Evolutionary conservation across 23 red algal species (phyloP), one percentile per base, ranked within the genome.

Genomic region (Gracilariopsis chorda): DNA sequence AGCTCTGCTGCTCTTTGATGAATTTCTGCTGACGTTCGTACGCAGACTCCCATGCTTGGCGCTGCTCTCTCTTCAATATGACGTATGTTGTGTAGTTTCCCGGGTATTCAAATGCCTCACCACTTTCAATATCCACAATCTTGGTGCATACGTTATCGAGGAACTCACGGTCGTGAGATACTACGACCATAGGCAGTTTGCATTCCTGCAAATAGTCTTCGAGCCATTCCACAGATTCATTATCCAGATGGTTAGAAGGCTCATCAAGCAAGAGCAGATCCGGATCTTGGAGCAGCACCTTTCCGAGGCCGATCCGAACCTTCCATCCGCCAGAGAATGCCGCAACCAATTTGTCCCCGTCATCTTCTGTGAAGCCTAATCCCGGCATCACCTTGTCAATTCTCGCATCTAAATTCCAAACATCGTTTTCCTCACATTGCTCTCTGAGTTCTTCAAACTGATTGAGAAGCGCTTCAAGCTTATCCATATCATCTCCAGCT

Each of bases 251-350:
- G 76, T 98, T 98, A 41, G 92, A 95, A 29, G 97, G 97, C 89
- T 98, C 97, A 72, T 98, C 97, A 30, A 98, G 84, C 17, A 96
- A 82, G n/a, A 98, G 55, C 3, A 98, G 51, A 59, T 98, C 92
- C 48, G 97, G 97, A 71, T 95, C 80, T 79, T 95, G 90, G 19
- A 98, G 87, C 4, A 98, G 87, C 14, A 98, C 93, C 51, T 98
- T 98, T 70, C 97, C 97, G 4, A 98, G 63, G 19, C 97, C 97
- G 45, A 98, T 98, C n/a, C 97, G 97, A 75, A 98, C 93, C 80
- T 98, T 98, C 97, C 97, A 98, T 24, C 97, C 97, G 29, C 97
- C 97, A 13, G 97, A 98, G 45, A 93, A 98, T 39, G 90, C 61
- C 14, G 84, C 90, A n/a, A 98, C 97, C 40, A 94, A 59, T 78